These are phyloP conservation scores for Senna tora DNA, from an alignment of 306 rosid genomes.

Conservation along the genomic window DNA sequence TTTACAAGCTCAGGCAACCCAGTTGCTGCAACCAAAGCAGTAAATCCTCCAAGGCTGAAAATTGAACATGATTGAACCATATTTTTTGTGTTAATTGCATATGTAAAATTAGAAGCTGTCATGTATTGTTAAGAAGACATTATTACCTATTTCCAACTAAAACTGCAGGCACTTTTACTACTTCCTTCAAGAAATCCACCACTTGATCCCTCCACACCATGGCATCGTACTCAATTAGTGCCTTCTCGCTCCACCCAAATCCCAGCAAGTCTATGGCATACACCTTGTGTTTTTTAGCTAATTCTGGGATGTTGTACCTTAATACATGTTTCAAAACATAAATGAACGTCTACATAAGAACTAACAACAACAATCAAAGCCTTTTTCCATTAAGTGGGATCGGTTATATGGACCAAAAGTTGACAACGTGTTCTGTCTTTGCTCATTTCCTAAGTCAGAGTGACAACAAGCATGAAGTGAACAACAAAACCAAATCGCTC, in stretches of 20 bases:
- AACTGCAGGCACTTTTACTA: conserved; percentile 87
- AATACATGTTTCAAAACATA: conserved; percentile 9
- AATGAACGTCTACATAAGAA: conserved; percentile 1
- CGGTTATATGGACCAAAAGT: too few relatives aligned
- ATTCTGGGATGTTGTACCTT: conserved; percentile 88
- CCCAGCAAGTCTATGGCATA: conserved; percentile 95
- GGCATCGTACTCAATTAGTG: conserved; percentile 90
- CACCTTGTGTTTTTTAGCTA: conserved; percentile 84
- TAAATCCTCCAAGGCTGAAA: conserved; percentile 97
- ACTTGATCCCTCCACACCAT: conserved; percentile 92
- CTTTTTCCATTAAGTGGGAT: too few relatives aligned
- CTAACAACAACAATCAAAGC: too few relatives aligned
- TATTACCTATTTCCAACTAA: conserved; percentile 85
- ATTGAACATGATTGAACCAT: conserved; percentile 35
- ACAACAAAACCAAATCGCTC: background rate
- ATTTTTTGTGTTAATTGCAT: background rate
- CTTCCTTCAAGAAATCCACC: conserved; percentile 81
- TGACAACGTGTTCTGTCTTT: too few relatives aligned
- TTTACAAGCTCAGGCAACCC: conserved; percentile 70
- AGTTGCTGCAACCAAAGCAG: conserved; percentile 83
- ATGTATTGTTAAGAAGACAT: conserved; percentile 1
- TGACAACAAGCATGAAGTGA: too few relatives aligned
- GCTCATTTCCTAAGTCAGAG: too few relatives aligned
- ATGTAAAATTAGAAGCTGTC: too few relatives aligned
- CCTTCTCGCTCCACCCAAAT: conserved; percentile 99